phyloP scores from a whole-genome alignment of 2,329 filamentous ascomycete genomes.

The Ophiostoma perfectum region DNA sequence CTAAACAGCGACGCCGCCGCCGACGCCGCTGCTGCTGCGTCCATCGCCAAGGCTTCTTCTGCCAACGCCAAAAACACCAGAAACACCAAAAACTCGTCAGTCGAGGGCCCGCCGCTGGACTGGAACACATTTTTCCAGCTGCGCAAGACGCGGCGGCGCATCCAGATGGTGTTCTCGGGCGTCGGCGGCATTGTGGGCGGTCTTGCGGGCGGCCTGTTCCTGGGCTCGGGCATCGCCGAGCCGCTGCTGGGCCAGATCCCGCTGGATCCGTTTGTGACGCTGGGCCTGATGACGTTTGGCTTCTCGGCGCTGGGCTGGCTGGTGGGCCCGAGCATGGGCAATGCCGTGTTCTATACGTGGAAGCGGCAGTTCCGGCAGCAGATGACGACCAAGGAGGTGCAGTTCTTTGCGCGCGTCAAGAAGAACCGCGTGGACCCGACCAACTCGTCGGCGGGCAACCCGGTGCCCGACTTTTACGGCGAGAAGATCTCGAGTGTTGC shows the following conservation, averaged over 20 bases:
- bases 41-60: constrained; percentile 19
- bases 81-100: not conserved
- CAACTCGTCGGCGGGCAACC: constrained; percentile 83
- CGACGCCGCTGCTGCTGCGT: constrained; percentile 26
- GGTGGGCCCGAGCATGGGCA: constrained; percentile 75
- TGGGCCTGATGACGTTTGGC: constrained; percentile 72
- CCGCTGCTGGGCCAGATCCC: constrained; percentile 64
- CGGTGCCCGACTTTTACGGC: constrained; percentile 95
- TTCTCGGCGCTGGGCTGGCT: constrained; percentile 84
- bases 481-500: constrained; percentile 93
- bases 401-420: constrained; percentile 89
- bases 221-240: constrained; percentile 69
- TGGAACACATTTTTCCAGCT: constrained; percentile 94
- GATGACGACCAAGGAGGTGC: constrained; percentile 80
- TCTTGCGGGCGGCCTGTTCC: constrained; percentile 55
- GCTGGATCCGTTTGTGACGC: constrained; percentile 78
- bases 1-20: constrained; percentile 26
- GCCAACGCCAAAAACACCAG: constrained; percentile 13
- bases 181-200: constrained; percentile 59
- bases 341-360: constrained; percentile 68
- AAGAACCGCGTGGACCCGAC: constrained; percentile 87
- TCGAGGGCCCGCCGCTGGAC: constrained; percentile 47
- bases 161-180: constrained; percentile 74
- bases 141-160: constrained; percentile 75
- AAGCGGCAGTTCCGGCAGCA: constrained; percentile 66